Base-by-base conservation (phyloP, 2,329 filamentous ascomycete species). In the Coniochaeta sp. region DNA sequence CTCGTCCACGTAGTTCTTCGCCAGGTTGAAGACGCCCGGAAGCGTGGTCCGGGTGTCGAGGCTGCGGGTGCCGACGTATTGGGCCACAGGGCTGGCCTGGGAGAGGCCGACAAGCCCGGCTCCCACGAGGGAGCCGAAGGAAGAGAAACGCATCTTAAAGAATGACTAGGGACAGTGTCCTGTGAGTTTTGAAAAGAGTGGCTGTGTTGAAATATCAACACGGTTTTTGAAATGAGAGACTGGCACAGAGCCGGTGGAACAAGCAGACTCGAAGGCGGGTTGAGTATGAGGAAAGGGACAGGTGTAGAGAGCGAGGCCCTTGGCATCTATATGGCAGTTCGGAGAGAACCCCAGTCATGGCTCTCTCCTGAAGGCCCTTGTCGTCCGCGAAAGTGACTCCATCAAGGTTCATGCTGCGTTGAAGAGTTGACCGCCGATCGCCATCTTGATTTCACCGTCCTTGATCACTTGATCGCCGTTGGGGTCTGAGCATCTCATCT, bases 1-100 rank as follows among this genome's bases (percentile, higher is more conserved):
- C 57, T 62, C 62, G 55, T 66, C 59, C 19, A 66, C 52, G 50
- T 58, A 65, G 57, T 31, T 47, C 62, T 65, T 65, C 59, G 22
- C 17, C 24, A 67, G 58, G 58, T 59, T 28, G 54, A 66, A 67
- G 14, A 57, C 16, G 57, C 19, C 38, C 1, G 61, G 52, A 55
- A 55, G 19, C 36, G 43, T 2, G 1, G 47, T 57, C 33, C 52
- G 50, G 12, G 50, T 33, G 19, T 38, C 52, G 56, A 43, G 8
- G 9, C 17, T 19, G 11, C 16, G 34, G 36, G 16, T 47, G 50
- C 34, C 52, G 26, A 31, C 43, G 36, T 28, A 34, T 28, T n/a
- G 50, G 14, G 34, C 24, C 3, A 57, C 58, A 9, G 58, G 58
- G 28, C 34, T 47, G 36, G 58, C 58, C 2, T 40, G 33, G 1